Percentiles rank a stretch among this genome's conserved stretches.
Evolutionary conservation across 1,139 yeast genomes (phyloP).

Genomic region (Suhomyces bokatorum): DNA sequence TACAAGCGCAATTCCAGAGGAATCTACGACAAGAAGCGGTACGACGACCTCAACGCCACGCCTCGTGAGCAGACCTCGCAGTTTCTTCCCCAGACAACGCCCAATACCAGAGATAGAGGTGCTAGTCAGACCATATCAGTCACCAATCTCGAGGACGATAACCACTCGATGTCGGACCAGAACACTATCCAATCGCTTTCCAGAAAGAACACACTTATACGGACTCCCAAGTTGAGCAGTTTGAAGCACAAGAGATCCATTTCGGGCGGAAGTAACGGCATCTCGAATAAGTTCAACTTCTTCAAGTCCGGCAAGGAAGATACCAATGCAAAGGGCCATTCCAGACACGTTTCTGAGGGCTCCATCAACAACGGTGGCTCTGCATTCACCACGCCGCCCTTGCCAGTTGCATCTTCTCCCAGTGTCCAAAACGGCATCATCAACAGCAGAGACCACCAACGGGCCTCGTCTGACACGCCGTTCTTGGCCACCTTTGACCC

Average conservation of each 20-base stretch:
- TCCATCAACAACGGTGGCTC: conserved; percentile 33
- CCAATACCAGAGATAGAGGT: conserved; percentile 10
- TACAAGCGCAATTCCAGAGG: conserved; percentile 7
- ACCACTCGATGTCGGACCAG: conserved; percentile 5
- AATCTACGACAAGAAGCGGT: conserved; percentile 8
- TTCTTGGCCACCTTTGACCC: conserved; percentile 20
- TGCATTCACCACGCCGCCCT: conserved; percentile 48
- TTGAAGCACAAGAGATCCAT: conserved; percentile 45
- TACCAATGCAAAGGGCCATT: conserved; percentile 24
- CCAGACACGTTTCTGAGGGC: conserved; percentile 47
- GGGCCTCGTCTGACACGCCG: conserved; percentile 44
- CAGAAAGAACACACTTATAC: conserved; percentile 32
- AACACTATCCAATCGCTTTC: conserved; percentile 16
- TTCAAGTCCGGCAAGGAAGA: conserved; percentile 31
- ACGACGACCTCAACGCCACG: conserved; percentile 7
- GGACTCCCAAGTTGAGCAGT: conserved; percentile 33
- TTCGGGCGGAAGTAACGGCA: conserved; percentile 37
- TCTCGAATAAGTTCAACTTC: conserved; percentile 34
- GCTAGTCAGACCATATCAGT: conserved; percentile 34
- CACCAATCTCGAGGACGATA: conserved; percentile 37
- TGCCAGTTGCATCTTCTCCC: conserved; percentile 30
- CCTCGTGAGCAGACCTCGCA: conserved; percentile 11
- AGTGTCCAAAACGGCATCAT: conserved; percentile 11
- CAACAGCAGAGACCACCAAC: conserved; percentile 27
- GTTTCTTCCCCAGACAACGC: conserved; percentile 6